Evolutionary conservation across 2,329 filamentous ascomycete genomes (phyloP).

Genomic region (Diaporthe sp.): DNA sequence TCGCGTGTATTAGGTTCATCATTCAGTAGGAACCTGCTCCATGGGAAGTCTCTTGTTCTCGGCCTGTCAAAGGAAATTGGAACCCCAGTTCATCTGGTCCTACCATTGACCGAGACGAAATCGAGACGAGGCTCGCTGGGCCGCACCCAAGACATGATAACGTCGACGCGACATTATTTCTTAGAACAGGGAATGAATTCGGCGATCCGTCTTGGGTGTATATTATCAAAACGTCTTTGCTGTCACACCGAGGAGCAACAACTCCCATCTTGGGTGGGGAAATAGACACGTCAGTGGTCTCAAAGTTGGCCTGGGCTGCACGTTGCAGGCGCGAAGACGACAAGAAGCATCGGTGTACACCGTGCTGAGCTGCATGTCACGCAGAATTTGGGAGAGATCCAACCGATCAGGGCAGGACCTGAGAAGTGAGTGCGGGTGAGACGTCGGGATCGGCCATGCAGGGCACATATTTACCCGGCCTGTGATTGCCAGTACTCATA

Average conservation of each 20-base stretch:
- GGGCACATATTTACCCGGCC: conserved; percentile 8
- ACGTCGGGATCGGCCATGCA: background rate
- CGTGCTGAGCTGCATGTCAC: background rate
- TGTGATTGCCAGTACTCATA: background rate
- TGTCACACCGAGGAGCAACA: background rate
- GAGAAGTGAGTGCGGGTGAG: background rate
- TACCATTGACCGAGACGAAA: background rate
- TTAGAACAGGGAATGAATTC: background rate
- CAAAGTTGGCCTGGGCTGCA: background rate
- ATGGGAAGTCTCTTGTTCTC: too few relatives aligned
- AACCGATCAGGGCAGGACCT: background rate
- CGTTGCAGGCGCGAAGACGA: background rate
- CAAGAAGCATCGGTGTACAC: background rate
- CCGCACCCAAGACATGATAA: background rate
- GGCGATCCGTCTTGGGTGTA: background rate
- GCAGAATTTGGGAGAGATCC: background rate
- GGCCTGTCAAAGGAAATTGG: background rate
- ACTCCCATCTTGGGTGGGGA: background rate
- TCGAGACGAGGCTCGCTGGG: background rate
- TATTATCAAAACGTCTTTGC: background rate
- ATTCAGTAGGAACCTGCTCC: background rate
- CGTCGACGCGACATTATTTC: too few relatives aligned
- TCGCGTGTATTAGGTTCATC: background rate
- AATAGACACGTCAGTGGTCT: background rate
- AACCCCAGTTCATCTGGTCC: background rate